These are phyloP conservation scores for Microdochium trichocladiopsis DNA, from an alignment of 2,329 filamentous ascomycete genomes.

Conservation along the genomic window DNA sequence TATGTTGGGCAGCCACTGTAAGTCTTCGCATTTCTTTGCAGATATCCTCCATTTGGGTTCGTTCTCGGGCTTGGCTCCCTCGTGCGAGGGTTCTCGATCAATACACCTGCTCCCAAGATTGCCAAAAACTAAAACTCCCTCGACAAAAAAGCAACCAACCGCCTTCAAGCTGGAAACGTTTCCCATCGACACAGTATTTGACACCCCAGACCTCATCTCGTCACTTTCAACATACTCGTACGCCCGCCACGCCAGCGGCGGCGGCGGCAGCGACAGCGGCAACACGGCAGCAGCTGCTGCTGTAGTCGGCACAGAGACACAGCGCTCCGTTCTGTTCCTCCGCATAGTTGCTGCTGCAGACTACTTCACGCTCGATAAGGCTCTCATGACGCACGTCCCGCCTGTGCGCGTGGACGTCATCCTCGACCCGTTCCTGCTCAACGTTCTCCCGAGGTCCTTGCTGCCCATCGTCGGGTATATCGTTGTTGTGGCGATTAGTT, in stretches of 20 bases:
- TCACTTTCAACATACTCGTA: conserved; percentile 59
- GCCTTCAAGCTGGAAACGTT: conserved; percentile 64
- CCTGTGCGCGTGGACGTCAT: conserved; percentile 74
- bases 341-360: conserved; percentile 72
- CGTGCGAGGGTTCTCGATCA: too few species aligned
- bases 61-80: too few species aligned
- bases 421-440: conserved; percentile 77
- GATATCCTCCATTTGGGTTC: too few species aligned
- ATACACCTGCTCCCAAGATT: not conserved
- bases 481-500: conserved; percentile 45
- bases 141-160: conserved; percentile 67
- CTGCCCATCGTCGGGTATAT: conserved; percentile 67
- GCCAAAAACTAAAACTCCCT: conserved; percentile 1
- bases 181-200: conserved; percentile 53
- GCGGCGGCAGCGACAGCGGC: conserved; percentile 4
- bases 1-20: conserved; percentile 93
- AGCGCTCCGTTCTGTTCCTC: conserved; percentile 51
- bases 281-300: not conserved
- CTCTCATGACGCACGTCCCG: conserved; percentile 68
- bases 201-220: conserved; percentile 53
- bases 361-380: conserved; percentile 70
- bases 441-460: conserved; percentile 73
- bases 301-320: not conserved
- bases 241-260: conserved; percentile 29
- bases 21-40: conserved; percentile 31